Conservation (phyloP, 345 rosid species). For the Melastoma malabathricum region DNA sequence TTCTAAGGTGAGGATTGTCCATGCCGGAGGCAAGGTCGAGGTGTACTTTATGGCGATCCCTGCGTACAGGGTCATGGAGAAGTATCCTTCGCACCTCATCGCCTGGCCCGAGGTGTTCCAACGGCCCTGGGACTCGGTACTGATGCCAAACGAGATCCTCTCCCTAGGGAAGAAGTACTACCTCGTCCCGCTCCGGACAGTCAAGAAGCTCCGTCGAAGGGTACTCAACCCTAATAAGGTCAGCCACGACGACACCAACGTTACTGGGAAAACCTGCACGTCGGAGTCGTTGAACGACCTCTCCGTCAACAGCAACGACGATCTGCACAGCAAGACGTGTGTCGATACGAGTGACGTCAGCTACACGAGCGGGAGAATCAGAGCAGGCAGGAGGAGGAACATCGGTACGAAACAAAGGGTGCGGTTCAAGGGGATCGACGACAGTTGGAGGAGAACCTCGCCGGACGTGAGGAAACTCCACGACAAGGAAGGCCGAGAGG, state of each 20-base stretch:
- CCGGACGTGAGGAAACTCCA: background rate
- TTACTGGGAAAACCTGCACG: background rate
- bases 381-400: constrained; percentile 5
- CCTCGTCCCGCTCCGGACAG: constrained; percentile 22
- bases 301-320: constrained; percentile 1
- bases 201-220: constrained; percentile 23
- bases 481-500: background rate
- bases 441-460: constrained; percentile 6
- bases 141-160: constrained; percentile 25
- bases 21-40: constrained; percentile 20
- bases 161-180: constrained; percentile 23
- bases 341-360: constrained; percentile 5
- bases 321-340: constrained; percentile 6
- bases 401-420: constrained; percentile 12
- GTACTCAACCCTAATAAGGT: constrained; percentile 6
- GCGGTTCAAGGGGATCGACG: constrained; percentile 18
- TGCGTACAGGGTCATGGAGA: constrained; percentile 24
- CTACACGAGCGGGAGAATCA: background rate
- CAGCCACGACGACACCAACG: background rate
- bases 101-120: constrained; percentile 38
- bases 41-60: constrained; percentile 30
- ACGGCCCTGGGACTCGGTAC: constrained; percentile 33
- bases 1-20: constrained; percentile 24
- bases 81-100: constrained; percentile 20
- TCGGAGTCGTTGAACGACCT: background rate